Evolutionary conservation across 2,329 filamentous ascomycete species (phyloP), one percentile per base, ranked within the genome.

Genomic region (Didymella pinodella): DNA sequence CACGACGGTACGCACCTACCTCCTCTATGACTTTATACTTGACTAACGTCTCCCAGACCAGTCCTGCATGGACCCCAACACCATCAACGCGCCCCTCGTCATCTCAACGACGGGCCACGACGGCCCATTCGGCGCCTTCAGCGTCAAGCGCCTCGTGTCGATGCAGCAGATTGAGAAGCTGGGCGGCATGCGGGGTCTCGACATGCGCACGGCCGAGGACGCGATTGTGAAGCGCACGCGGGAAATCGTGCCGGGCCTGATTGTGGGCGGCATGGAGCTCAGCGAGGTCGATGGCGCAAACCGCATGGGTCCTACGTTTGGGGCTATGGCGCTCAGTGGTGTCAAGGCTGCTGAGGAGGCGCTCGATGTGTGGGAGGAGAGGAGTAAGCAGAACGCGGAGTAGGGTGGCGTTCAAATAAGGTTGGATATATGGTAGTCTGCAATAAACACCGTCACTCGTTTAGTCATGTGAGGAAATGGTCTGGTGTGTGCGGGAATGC

Each of bases 21-120:
- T 44, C 20, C 4, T n/a, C 2, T n/a, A 16, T 41, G 7, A 6
- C 3, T 2, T 5, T 7, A 25, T 25, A 10, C 7, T 10, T 25
- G 0, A 7, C 38, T 41, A 11, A 41, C 38, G 2, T 26, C 52
- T 60, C 62, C 55, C 93, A 75, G 90, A 94, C 76, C 92, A 96
- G 82, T 91, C 87, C 62, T 97, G 93, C 89, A 96, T 97, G 93
- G 93, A 97, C 78, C 93, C 93, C 67, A 96, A 95, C 86, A 97
- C 93, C 71, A 96, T 97, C 85, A 97, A 96, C 75, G 92, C 92
- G 0, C 92, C 93, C 1, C 79, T 97, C 59, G 83, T 97, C 73
- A 90, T 97, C 81, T 92, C 89, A 57, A 97, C 93, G 25, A 97
- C 93, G 0, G 93, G 93, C 49, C 93, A 97, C 72, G 93, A 97